phyloP scores from a whole-genome alignment of 306 rosid genomes.

The Astragalus membranaceus region DNA sequence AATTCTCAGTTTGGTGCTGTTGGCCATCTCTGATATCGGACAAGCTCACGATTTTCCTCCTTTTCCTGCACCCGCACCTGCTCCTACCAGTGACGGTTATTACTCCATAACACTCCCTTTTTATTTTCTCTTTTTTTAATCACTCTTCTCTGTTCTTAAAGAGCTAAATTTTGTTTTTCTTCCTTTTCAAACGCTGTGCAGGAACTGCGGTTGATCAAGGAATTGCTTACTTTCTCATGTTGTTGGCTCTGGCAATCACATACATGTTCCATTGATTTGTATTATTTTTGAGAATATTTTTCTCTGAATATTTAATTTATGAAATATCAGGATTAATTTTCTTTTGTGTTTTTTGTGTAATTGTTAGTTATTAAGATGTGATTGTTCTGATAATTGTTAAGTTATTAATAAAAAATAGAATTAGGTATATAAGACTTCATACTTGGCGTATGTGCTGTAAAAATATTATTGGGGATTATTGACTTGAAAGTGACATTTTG shows the following conservation, averaged over 20 bases:
- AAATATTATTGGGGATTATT: neutral
- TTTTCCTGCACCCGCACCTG: conserved; percentile 32
- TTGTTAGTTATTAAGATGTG: neutral
- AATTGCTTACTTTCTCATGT: conserved; percentile 45
- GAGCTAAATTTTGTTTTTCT: neutral
- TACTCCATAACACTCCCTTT: neutral
- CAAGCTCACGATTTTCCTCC: conserved; percentile 31
- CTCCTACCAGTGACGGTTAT: conserved; percentile 48
- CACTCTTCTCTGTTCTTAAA: neutral
- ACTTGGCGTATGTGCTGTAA: neutral
- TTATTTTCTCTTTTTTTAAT: neutral
- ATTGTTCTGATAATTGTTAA: too few relatives aligned
- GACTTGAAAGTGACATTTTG: neutral
- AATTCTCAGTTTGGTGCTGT: conserved; percentile 25
- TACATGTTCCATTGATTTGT: conserved; percentile 43
- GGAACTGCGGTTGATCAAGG: conserved; percentile 68
- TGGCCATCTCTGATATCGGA: conserved; percentile 16
- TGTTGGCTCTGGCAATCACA: conserved; percentile 55
- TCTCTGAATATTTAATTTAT: conserved; percentile 2
- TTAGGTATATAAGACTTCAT: neutral
- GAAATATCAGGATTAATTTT: neutral
- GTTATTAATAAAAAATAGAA: neutral
- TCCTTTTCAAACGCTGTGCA: neutral
- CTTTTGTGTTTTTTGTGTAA: neutral
- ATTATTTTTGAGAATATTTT: neutral